Percentiles rank a stretch among this genome's conserved stretches.
These are phyloP conservation scores for Claviceps maximensis DNA, from an alignment of 2,329 filamentous ascomycete species.

Conservation along the genomic window DNA sequence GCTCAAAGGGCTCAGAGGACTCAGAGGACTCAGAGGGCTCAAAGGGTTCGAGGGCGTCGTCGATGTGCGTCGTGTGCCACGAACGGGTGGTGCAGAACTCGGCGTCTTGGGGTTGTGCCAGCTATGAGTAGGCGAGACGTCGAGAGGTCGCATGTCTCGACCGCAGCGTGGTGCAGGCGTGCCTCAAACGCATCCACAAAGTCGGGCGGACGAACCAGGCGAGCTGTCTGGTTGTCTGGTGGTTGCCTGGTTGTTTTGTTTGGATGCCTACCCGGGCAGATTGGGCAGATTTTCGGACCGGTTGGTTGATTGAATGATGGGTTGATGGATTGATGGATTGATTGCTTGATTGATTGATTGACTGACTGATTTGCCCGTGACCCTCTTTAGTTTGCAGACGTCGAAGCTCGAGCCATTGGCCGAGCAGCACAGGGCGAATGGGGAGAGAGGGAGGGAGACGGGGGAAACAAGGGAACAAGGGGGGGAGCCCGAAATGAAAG, in stretches of 20 bases:
- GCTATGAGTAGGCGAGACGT: not conserved
- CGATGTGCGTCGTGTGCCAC: not conserved
- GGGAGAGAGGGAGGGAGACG: no score
- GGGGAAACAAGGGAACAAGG: no score
- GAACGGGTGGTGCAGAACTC: not conserved
- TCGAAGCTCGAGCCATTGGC: not conserved
- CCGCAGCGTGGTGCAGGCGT: not conserved
- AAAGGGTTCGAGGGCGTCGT: not conserved
- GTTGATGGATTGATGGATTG: no score
- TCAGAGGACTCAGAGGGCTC: not conserved
- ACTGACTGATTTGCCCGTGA: no score
- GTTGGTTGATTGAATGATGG: not conserved
- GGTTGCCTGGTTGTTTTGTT: no score
- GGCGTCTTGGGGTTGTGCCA: not conserved
- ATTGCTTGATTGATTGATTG: no score
- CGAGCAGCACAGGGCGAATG: not conserved
- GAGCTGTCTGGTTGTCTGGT: not conserved
- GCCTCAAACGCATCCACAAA: not conserved
- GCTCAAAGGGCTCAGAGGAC: no score
- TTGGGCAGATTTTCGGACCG: not conserved
- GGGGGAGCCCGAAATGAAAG: not conserved
- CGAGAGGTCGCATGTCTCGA: conserved; percentile 4
- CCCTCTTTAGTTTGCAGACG: not conserved
- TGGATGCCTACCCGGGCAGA: no score
- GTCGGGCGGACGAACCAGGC: not conserved